Evolutionary conservation across 164 flowering plant species (phyloP), one percentile per base, ranked within the genome.

Genomic region (Buxus sempervirens): DNA sequence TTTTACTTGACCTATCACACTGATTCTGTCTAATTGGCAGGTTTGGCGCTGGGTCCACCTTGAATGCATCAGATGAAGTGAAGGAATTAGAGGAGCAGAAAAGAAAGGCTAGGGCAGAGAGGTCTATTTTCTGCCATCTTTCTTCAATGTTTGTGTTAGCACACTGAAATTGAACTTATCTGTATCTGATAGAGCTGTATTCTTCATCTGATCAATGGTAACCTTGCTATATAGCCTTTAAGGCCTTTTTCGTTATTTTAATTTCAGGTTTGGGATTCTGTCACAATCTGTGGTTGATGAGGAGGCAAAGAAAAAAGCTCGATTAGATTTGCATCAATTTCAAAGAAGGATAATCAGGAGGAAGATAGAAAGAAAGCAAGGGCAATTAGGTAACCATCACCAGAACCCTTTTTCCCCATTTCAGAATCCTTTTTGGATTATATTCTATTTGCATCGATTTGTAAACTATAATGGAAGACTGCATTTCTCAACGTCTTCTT

Each of bases 31-130:
- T 48, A 48, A 24, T 65, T 75, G 58, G 72, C 77, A 90, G 96
- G 86, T 95, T 87, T 82, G 96, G 97, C 68, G 86, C 86, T 73
- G 84, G 42, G 0, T 15, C 91, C 32, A 70, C 70, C 19, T 19
- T 54, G 28, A 66, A 62, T 36, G 86, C 75, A 74, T 73, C 84
- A 63, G 88, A 83, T 32, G 81, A 69, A 18, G 57, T 48, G 3
- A 83, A 81, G 74, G 68, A 77, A 60, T 70, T 89, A 36, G 99
- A 96, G 78, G 95, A 87, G 58, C 80, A 65, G 77, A 96, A 96
- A 78, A 87, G 92, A 73, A 96, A 93, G 80, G 90, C 95, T 62
- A 86, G 98, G 81, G 99, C 96, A 54, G 98, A 91, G 80, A 96
- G 99, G 99, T 96, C 72, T 54, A 28, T 5, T 27, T 66, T 63